Evolutionary conservation across 2,329 filamentous ascomycete genomes (phyloP).

Genomic region (Tolypocladium album): DNA sequence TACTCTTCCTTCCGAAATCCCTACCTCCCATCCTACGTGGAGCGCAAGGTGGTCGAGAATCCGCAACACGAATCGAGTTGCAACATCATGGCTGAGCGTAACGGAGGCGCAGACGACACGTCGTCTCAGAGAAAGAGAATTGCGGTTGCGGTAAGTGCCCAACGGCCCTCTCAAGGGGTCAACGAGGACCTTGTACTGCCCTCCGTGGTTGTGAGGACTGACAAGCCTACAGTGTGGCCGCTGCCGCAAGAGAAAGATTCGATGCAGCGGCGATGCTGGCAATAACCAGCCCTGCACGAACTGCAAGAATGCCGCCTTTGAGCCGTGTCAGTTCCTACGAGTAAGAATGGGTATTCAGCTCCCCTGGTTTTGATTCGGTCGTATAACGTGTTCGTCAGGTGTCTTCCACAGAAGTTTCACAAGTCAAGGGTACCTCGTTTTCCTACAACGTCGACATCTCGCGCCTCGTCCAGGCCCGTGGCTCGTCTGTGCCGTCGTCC

Average conservation of each 20-base stretch:
- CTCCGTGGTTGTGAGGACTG: conserved; percentile 2
- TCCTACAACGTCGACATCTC: conserved; percentile 19
- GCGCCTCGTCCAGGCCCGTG: conserved; percentile 18
- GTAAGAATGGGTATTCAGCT: conserved; percentile 34
- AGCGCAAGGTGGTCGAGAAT: conserved; percentile 5
- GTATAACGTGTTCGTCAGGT: conserved; percentile 11
- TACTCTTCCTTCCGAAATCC: conserved; percentile 7
- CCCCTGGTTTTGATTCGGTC: not conserved
- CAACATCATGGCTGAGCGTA: conserved; percentile 7
- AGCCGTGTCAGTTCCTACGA: conserved; percentile 69
- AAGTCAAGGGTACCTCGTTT: conserved; percentile 13
- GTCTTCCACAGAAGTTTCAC: conserved; percentile 18
- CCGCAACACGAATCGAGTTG: conserved; percentile 3
- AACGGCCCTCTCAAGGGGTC: not conserved
- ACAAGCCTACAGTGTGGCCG: conserved; percentile 58
- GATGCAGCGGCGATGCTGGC: conserved; percentile 77
- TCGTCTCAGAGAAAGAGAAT: conserved; percentile 44
- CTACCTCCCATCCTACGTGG: conserved; percentile 7
- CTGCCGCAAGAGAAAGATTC: conserved; percentile 89
- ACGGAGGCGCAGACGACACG: conserved; percentile 19
- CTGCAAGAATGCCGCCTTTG: conserved; percentile 63
- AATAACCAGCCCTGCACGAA: conserved; percentile 71
- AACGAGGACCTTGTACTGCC: not conserved
- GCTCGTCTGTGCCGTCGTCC: conserved; percentile 7
- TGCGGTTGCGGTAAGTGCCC: conserved; percentile 42